Conservation (phyloP, 768 basidiomycete species). For the Hygrocybe coccinea region DNA sequence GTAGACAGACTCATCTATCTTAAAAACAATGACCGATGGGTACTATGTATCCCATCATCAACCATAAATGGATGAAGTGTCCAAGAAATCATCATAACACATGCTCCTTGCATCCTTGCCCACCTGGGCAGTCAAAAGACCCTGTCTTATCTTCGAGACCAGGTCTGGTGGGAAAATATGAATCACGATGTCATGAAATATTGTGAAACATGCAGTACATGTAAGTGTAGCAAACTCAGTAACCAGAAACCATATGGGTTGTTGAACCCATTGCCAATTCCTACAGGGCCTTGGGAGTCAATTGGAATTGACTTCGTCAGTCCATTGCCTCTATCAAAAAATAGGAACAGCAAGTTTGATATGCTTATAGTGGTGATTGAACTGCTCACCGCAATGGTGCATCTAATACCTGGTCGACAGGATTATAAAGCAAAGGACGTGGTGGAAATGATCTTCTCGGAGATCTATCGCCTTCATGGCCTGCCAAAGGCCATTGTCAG, state of each 20-base stretch:
- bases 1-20: conserved; percentile 14
- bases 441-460: conserved; percentile 18
- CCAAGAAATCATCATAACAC: conserved; percentile 28
- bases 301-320: conserved; percentile 30
- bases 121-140: conserved; percentile 32
- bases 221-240: conserved; percentile 10
- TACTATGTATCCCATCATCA: conserved; percentile 18
- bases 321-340: conserved; percentile 21
- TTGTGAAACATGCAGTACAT: conserved; percentile 25
- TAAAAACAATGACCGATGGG: neutral
- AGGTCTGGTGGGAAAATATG: conserved; percentile 23
- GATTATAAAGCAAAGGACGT: conserved; percentile 13
- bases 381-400: conserved; percentile 11
- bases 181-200: conserved; percentile 17
- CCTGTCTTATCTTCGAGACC: conserved; percentile 21
- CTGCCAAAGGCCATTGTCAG: conserved; percentile 23
- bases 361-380: conserved; percentile 20
- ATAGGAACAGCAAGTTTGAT: conserved; percentile 19
- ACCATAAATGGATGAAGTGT: conserved; percentile 9
- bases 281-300: conserved; percentile 22
- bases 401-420: conserved; percentile 11
- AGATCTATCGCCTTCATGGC: conserved; percentile 28
- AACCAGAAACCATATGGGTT: conserved; percentile 15
- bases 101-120: conserved; percentile 21
- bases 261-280: conserved; percentile 17